A percentile compares a stretch with the other conserved stretches of the same genome.
phyloP scores from a whole-genome alignment of 768 basidiomycete genomes.

The Lepiota venenata region DNA sequence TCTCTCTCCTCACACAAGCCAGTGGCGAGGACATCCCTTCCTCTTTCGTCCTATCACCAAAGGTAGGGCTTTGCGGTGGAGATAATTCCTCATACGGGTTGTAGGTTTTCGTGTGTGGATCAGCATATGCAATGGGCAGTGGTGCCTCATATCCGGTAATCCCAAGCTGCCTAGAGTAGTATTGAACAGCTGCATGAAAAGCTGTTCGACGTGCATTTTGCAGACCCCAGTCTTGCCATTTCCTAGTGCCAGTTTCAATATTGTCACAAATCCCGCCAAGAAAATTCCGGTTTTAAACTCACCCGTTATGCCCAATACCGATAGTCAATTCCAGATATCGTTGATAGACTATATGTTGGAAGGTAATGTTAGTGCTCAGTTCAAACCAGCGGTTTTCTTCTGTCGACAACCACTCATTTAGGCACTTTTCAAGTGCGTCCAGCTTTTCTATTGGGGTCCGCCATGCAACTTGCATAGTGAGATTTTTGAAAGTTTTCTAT shows the following conservation, averaged over 20 bases:
- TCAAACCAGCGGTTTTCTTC: slow-evolving; percentile 81
- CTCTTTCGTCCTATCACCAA: slow-evolving; percentile 8
- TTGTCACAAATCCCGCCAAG: not conserved
- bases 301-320: slow-evolving; percentile 56
- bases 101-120: slow-evolving; percentile 18
- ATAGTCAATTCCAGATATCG: slow-evolving; percentile 68
- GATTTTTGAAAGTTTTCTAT: slow-evolving; percentile 64
- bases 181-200: slow-evolving; percentile 75
- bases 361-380: slow-evolving; percentile 57
- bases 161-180: slow-evolving; percentile 67
- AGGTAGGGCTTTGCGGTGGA: slow-evolving; percentile 12
- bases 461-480: slow-evolving; percentile 75
- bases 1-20: slow-evolving; percentile 11
- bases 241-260: slow-evolving; percentile 15
- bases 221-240: slow-evolving; percentile 55
- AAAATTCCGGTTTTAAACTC: slow-evolving; percentile 1
- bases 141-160: slow-evolving; percentile 60
- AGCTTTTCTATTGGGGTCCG: slow-evolving; percentile 69
- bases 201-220: slow-evolving; percentile 63
- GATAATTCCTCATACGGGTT: not conserved
- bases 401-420: slow-evolving; percentile 75
- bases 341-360: slow-evolving; percentile 66
- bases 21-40: slow-evolving; percentile 6
- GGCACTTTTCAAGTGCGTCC: slow-evolving; percentile 59
- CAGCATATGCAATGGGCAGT: slow-evolving; percentile 53